Conservation (phyloP, 2,329 filamentous ascomycete species). For the Colletotrichum limetticola region DNA sequence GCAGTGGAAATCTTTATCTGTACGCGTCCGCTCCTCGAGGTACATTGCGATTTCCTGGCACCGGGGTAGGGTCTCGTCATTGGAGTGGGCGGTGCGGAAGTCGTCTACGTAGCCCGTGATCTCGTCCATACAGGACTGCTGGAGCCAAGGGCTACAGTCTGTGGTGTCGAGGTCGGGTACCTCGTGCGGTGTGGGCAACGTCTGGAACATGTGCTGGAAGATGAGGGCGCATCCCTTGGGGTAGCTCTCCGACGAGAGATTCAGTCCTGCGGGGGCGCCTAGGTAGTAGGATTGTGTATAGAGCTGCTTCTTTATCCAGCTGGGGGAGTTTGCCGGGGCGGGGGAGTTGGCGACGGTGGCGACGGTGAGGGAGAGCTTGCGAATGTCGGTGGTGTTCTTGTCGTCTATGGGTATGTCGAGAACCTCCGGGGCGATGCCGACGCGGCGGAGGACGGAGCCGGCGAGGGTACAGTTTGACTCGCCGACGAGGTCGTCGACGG, state of each 20-base stretch:
- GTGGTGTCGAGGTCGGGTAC: conserved; percentile 27
- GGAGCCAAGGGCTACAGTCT: conserved; percentile 31
- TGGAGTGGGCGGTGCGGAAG: conserved; percentile 26
- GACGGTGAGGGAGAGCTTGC: conserved; percentile 30
- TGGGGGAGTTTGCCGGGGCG: not conserved
- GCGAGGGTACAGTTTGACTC: conserved; percentile 34
- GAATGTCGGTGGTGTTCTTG: conserved; percentile 28
- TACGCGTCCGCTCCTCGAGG: conserved; percentile 31
- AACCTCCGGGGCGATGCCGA: conserved; percentile 33
- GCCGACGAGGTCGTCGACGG: conserved; percentile 26
- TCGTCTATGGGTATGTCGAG: conserved; percentile 33
- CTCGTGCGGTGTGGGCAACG: conserved; percentile 30
- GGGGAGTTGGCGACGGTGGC: conserved; percentile 5
- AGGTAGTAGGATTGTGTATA: conserved; percentile 34
- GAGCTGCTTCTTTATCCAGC: conserved; percentile 32
- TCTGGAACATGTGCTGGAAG: conserved; percentile 34
- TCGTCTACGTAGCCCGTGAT: conserved; percentile 34
- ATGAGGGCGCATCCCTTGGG: conserved; percentile 33
- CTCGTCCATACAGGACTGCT: conserved; percentile 35
- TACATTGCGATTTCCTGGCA: conserved; percentile 32
- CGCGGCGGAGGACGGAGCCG: conserved; percentile 32
- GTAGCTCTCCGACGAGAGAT: conserved; percentile 15
- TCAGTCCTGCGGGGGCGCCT: conserved; percentile 24
- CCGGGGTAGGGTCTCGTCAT: conserved; percentile 13
- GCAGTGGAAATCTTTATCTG: conserved; percentile 30